Evolutionary conservation across 2,329 filamentous ascomycete genomes (phyloP), one percentile per base, ranked within the genome.

Genomic region (Aspergillus japonicus): DNA sequence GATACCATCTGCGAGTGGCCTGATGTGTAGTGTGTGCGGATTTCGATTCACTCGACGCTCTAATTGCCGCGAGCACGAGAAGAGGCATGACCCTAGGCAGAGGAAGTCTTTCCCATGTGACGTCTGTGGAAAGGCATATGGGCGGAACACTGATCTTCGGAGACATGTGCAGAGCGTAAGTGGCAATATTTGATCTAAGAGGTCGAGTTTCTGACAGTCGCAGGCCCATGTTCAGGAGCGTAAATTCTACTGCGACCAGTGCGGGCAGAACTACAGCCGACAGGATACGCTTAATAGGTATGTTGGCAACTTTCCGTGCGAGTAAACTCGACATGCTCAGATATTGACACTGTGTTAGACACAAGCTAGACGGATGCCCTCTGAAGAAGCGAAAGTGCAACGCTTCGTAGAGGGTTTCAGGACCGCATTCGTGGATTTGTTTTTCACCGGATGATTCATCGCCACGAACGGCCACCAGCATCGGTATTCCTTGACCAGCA

Each of bases 31-130:
- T 60, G 81, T 87, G 2, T 96, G 92, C 70, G 87, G 88, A 6
- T 91, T 89, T 73, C 83, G 89, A 16, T 96, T 96, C 73, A 91
- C 90, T 65, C 83, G 92, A 62, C 89, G 86, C 68, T 96, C 94
- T 79, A 96, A 96, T 76, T 91, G 88, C 78, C 92, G 90, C 70
- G 89, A 91, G 31, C 92, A 96, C 73, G 84, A 93, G 82, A 89
- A 93, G 70, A 93, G 88, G 1, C 92, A 96, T 71, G 87, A 95
- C 70, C 87, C 90, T 14, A 83, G 85, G 60, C 83, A 89, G 58
- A 85, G 86, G 68, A 90, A 90, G 68, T 87, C 88, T 0, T 89
- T 91, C 69, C 81, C 82, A 1, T 96, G 92, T 74, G 74, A 81
- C 2, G 83, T 82, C 55, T 96, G 92, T 76, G 82, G 78, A 65